These are phyloP conservation scores for Odontarrhena argentea DNA, from an alignment of 345 rosid species.

Conservation along the genomic window DNA sequence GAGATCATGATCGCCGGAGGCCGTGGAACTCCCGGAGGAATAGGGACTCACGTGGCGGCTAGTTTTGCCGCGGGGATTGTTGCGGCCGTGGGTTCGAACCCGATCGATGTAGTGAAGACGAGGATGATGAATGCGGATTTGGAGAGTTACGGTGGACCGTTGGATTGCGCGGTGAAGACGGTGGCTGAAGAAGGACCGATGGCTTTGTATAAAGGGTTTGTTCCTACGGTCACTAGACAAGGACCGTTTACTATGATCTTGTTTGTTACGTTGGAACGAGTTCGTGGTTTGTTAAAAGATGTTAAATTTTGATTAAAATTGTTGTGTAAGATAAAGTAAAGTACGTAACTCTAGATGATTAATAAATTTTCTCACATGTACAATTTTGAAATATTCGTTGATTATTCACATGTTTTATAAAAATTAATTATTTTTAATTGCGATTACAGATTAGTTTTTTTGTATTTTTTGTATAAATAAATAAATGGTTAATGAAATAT, in stretches of 20 bases:
- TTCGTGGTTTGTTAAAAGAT: slow-evolving; percentile 57
- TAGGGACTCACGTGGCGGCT: slow-evolving; percentile 75
- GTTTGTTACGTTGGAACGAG: slow-evolving; percentile 86
- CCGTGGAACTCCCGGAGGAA: slow-evolving; percentile 60
- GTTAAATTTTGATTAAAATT: slow-evolving; percentile 28
- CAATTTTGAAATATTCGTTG: background rate
- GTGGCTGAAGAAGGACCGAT: slow-evolving; percentile 69
- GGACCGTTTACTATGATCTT: slow-evolving; percentile 87
- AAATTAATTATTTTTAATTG: background rate
- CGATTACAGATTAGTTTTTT: background rate
- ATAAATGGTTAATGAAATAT: background rate
- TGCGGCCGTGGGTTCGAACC: slow-evolving; percentile 82
- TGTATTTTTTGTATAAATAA: background rate
- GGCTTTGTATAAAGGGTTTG: slow-evolving; percentile 83
- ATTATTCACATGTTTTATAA: no score
- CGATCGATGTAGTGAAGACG: slow-evolving; percentile 85
- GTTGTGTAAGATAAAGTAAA: background rate
- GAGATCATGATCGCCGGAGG: slow-evolving; percentile 54
- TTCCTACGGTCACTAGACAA: slow-evolving; percentile 86
- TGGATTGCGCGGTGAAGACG: slow-evolving; percentile 76
- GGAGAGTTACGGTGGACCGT: slow-evolving; percentile 60
- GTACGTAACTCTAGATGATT: no score
- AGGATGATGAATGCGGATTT: slow-evolving; percentile 84
- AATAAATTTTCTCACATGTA: background rate
- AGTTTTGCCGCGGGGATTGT: slow-evolving; percentile 83